Evolutionary conservation across 2,329 filamentous ascomycete species (phyloP), one percentile per base, ranked within the genome.

Genomic region (Coniochaeta pulveracea): DNA sequence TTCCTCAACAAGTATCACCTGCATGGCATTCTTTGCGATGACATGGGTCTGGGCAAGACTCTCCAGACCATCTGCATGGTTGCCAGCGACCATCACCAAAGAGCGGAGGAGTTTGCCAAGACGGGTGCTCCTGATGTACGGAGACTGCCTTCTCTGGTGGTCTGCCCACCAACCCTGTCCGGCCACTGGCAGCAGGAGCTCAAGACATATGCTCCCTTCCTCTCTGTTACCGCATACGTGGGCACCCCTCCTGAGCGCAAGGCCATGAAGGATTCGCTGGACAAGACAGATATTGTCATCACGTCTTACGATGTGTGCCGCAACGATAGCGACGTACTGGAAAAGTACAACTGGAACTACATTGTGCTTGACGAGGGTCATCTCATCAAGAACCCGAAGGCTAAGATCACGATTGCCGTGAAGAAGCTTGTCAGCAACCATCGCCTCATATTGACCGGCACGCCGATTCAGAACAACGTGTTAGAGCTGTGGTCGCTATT

Each of bases 161-260:
- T 98, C 31, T 98, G 91, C 49, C 93, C 91, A 5, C 91, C 91
- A 1, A 96, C 91, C 0, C 68, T 98, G 16, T 95, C 91, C 12
- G 91, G 93, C 7, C 91, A 98, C 58, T 98, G 91, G 91, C 88
- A 95, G 55, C 91, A 98, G 52, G 91, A 98, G 54, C 88, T 98
- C 47, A 85, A 84, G 51, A 80, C 86, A 31, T 98, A 95, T 48
- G 89, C 93, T 2, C 91, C 91, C 1, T 98, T 98, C 70, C 68
- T 98, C 26, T 80, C 72, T 19, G 85, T 86, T 23, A 79, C 86
- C 5, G 82, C 89, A 3, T 98, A 96, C 48, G 88, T 96, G 36
- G 91, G 91, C 1, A 80, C 86, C 2, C 88, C 91, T 1, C 65
- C 70, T 1, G 85, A 96, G 54, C 79, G 91, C 43, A 73, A 75